Evolutionary conservation across 2,329 filamentous ascomycete genomes (phyloP).

Genomic region (Cyphellophora attinorum): DNA sequence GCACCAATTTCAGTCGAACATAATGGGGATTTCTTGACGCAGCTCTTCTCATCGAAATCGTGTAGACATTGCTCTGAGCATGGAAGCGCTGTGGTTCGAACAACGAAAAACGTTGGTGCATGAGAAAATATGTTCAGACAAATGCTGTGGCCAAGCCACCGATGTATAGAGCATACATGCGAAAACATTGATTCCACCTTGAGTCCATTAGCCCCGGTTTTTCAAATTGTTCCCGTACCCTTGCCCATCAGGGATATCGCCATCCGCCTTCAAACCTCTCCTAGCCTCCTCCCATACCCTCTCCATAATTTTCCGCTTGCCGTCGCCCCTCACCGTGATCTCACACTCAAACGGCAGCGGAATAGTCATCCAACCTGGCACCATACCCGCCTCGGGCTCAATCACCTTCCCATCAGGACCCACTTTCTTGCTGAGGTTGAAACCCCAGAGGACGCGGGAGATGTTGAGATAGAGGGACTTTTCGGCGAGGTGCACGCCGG

Average conservation of each 20-base stretch:
- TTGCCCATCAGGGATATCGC: constrained; percentile 1
- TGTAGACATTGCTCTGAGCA: no score
- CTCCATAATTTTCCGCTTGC: constrained; percentile 9
- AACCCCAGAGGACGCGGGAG: constrained; percentile 24
- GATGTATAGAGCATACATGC: no score
- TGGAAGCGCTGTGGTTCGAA: no score
- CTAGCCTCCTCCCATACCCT: constrained; percentile 9
- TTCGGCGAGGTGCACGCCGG: constrained; percentile 24
- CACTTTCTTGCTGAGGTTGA: constrained; percentile 10
- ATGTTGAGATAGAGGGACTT: constrained; percentile 21
- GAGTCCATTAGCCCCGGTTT: no score
- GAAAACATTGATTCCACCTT: no score
- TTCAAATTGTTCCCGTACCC: no score
- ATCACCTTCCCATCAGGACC: constrained; percentile 1
- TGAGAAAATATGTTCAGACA: no score
- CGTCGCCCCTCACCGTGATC: constrained; percentile 7
- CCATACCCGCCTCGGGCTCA: constrained; percentile 10
- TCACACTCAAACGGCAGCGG: constrained; percentile 10
- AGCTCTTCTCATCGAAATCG: no score
- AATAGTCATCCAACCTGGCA: constrained; percentile 14
- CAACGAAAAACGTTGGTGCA: no score
- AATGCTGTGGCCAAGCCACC: no score
- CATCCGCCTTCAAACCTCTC: constrained; percentile 3
- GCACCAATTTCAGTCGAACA: no score
- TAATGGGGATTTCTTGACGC: no score